Percentiles rank a stretch among this genome's conserved stretches.
phyloP scores from a whole-genome alignment of 371 early-diverging fungal genomes.

The Dentiscutata heterogama region DNA sequence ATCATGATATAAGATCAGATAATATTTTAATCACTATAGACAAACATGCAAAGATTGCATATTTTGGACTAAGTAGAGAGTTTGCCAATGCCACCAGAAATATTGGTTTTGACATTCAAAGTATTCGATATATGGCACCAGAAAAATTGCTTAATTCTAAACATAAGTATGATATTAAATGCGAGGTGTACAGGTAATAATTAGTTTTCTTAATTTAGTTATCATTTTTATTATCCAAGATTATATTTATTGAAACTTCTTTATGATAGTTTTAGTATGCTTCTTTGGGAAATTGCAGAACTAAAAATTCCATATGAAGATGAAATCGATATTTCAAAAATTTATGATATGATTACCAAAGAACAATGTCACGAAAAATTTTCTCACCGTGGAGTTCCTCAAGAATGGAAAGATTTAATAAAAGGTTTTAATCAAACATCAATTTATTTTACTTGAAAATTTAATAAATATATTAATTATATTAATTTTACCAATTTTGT shows the following conservation, averaged over 20 bases:
- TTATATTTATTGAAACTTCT: background rate
- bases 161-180: conserved; percentile 13
- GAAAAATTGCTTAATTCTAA: conserved; percentile 30
- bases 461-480: background rate
- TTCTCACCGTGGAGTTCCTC: background rate
- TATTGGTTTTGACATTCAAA: background rate
- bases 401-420: background rate
- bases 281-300: conserved; percentile 40
- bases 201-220: background rate
- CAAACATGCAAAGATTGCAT: conserved; percentile 27
- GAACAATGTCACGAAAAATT: background rate
- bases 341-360: background rate
- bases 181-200: conserved; percentile 31
- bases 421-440: background rate
- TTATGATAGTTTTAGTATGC: conserved; percentile 26
- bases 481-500: background rate
- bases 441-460: background rate
- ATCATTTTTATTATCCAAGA: background rate
- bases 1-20: background rate
- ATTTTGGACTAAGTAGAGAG: conserved; percentile 29
- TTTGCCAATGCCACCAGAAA: conserved; percentile 31
- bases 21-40: conserved; percentile 22
- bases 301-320: conserved; percentile 16
- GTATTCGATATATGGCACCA: conserved; percentile 39
- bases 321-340: background rate